phyloP scores from a whole-genome alignment of 495 filamentous ascomycete genomes.

The Daldinia childiae region DNA sequence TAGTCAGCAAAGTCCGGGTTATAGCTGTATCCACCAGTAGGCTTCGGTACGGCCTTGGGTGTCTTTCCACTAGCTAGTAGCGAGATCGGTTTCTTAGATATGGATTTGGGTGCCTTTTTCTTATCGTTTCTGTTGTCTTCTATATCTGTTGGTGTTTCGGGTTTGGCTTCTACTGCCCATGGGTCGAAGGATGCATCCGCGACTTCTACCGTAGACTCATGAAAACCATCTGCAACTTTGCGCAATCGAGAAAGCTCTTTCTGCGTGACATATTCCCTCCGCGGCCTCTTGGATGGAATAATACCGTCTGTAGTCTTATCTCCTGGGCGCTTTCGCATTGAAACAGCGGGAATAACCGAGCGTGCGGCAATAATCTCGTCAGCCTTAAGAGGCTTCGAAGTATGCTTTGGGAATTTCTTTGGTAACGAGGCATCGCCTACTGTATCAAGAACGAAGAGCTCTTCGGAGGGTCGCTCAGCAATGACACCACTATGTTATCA shows the following conservation, averaged over 20 bases:
- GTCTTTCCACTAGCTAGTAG: slow-evolving; percentile 79
- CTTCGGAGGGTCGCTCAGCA: slow-evolving; percentile 75
- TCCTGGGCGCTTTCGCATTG: slow-evolving; percentile 75
- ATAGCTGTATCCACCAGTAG: slow-evolving; percentile 85
- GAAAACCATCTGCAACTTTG: slow-evolving; percentile 77
- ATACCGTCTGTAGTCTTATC: slow-evolving; percentile 68
- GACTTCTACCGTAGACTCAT: slow-evolving; percentile 63
- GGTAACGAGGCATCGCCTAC: slow-evolving; percentile 69
- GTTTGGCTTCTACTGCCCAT: slow-evolving; percentile 68
- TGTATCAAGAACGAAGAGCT: slow-evolving; percentile 85
- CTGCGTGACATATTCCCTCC: slow-evolving; percentile 76
- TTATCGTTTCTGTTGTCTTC: slow-evolving; percentile 51
- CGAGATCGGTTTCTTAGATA: slow-evolving; percentile 80
- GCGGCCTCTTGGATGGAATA: slow-evolving; percentile 75
- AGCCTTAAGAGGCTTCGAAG: slow-evolving; percentile 76
- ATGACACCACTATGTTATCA: slow-evolving; percentile 72
- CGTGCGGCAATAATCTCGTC: slow-evolving; percentile 91
- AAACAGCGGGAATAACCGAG: slow-evolving; percentile 80
- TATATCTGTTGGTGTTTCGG: slow-evolving; percentile 43
- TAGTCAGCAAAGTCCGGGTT: slow-evolving; percentile 90
- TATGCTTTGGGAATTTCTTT: slow-evolving; percentile 69
- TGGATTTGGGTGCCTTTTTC: slow-evolving; percentile 76
- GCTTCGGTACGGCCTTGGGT: slow-evolving; percentile 79
- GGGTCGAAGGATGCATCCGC: slow-evolving; percentile 74
- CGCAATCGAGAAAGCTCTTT: slow-evolving; percentile 82